Evolutionary conservation across 345 rosid species (phyloP).

Genomic region (Aquilaria sinensis): DNA sequence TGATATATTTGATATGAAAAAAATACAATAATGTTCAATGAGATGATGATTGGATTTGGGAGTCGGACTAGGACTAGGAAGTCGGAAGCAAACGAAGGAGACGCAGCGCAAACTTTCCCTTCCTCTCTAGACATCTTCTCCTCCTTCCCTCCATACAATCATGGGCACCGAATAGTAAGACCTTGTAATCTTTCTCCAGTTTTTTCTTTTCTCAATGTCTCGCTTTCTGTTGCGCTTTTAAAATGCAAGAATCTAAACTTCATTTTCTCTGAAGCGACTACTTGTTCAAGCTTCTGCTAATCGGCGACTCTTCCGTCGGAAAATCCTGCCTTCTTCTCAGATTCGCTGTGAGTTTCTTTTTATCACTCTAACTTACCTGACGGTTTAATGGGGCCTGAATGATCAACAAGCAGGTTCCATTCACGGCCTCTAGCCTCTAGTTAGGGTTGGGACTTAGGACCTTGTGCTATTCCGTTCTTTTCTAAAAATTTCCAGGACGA

Average conservation of each 20-base stretch:
- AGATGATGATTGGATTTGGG: too few species aligned
- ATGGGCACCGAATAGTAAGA: conserved; percentile 61
- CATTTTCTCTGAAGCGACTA: conserved; percentile 39
- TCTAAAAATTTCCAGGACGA: conserved; percentile 47
- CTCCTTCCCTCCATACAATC: conserved; percentile 15
- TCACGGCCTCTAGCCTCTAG: not conserved
- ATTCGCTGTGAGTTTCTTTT: conserved; percentile 51
- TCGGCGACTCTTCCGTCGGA: conserved; percentile 83
- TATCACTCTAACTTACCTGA: not conserved
- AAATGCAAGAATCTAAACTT: not conserved
- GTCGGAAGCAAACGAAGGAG: too few species aligned
- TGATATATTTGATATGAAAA: too few species aligned
- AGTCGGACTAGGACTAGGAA: too few species aligned
- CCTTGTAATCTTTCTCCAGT: conserved; percentile 4
- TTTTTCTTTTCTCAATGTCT: not conserved
- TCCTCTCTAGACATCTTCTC: not conserved
- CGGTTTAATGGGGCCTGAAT: too few species aligned
- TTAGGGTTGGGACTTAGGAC: conserved; percentile 4
- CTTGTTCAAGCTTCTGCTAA: conserved; percentile 70
- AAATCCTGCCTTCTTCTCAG: conserved; percentile 78
- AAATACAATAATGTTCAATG: too few species aligned
- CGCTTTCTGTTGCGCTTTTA: not conserved
- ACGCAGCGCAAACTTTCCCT: conserved; percentile 5
- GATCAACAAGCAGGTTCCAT: too few species aligned
- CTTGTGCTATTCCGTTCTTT: not conserved